phyloP scores from a whole-genome alignment of 768 basidiomycete species.

The Tulasnella sp. region DNA sequence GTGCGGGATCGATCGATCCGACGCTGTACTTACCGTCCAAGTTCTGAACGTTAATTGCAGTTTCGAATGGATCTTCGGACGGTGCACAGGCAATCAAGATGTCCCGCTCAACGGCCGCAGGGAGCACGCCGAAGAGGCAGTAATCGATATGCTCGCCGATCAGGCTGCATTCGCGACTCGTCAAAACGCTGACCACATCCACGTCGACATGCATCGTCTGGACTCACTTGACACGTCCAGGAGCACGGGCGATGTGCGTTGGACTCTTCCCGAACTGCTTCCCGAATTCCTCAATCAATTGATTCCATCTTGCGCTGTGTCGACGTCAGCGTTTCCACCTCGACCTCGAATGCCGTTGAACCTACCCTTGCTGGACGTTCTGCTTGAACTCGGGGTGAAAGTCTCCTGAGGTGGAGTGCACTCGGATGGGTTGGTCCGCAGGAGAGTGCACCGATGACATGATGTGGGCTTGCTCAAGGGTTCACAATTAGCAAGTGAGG shows the following conservation, averaged over 20 bases:
- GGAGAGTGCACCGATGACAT: conserved; percentile 9
- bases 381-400: conserved; percentile 54
- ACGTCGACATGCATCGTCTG: neutral
- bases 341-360: neutral
- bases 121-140: conserved; percentile 76
- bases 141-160: conserved; percentile 66
- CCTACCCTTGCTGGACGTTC: conserved; percentile 52
- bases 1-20: conserved; percentile 56
- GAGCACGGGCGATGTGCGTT: conserved; percentile 68
- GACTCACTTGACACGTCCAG: conserved; percentile 73
- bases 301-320: neutral
- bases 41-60: conserved; percentile 42
- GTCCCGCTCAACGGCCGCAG: conserved; percentile 79
- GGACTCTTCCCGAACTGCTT: conserved; percentile 63
- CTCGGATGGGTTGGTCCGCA: conserved; percentile 51
- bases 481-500: neutral
- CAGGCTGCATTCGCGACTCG: conserved; percentile 34
- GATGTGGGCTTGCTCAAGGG: neutral
- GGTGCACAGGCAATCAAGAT: conserved; percentile 72
- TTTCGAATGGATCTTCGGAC: conserved; percentile 36
- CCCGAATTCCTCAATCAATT: conserved; percentile 48
- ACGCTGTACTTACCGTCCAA: conserved; percentile 54
- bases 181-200: neutral
- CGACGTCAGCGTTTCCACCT: neutral
- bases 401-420: conserved; percentile 56